Evolutionary conservation across 225 moss, liverwort and hornwort species (phyloP).

Genomic region (Marchantia polymorpha): DNA sequence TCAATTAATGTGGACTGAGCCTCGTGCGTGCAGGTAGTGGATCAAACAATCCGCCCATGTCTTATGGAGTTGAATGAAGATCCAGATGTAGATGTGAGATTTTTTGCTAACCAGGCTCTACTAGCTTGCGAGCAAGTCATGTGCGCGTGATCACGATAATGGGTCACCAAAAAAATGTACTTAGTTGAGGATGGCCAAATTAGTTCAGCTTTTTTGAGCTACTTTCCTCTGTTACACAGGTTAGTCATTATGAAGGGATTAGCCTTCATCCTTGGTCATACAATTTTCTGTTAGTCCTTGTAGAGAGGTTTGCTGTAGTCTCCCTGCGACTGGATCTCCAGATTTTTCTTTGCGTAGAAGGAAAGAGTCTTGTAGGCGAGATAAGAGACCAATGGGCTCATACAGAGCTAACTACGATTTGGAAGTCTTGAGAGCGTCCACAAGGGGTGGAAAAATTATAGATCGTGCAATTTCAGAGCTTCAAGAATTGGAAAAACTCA

Average conservation of each 20-base stretch:
- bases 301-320: slow-evolving; percentile 19
- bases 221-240: neutral
- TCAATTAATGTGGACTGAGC: neutral
- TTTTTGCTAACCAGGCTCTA: slow-evolving; percentile 92
- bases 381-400: neutral
- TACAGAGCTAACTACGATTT: slow-evolving; percentile 11
- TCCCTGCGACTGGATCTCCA: neutral
- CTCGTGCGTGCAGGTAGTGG: slow-evolving; percentile 71
- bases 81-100: slow-evolving; percentile 96
- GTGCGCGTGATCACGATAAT: slow-evolving; percentile 58
- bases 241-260: slow-evolving; percentile 2
- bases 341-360: neutral
- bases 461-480: neutral
- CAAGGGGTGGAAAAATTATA: neutral
- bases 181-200: slow-evolving; percentile 1
- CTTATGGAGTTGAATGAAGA: slow-evolving; percentile 94
- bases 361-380: slow-evolving; percentile 6
- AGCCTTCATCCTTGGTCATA: slow-evolving; percentile 9
- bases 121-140: slow-evolving; percentile 98
- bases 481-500: slow-evolving; percentile 6
- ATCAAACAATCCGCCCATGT: slow-evolving; percentile 95
- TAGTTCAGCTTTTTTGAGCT: neutral
- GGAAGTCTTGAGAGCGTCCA: slow-evolving; percentile 13
- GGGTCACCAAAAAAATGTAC: neutral
- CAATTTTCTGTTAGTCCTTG: slow-evolving; percentile 1